phyloP scores from a whole-genome alignment of 164 flowering plant species.

The Platanus orientalis region DNA sequence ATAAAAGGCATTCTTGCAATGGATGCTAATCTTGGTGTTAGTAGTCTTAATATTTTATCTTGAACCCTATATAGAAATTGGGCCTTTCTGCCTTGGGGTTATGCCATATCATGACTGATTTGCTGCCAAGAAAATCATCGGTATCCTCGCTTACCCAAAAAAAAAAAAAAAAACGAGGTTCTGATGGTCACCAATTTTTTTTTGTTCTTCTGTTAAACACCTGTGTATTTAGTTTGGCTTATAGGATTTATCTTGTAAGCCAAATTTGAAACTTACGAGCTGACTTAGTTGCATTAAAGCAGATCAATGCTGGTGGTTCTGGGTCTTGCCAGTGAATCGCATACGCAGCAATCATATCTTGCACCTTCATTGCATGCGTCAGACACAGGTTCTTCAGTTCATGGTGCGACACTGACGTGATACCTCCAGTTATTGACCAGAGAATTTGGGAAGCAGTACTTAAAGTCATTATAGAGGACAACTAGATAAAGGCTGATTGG shows the following conservation, averaged over 20 bases:
- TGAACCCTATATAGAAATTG: no score
- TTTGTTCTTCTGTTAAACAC: no score
- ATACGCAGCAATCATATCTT: conserved; percentile 32
- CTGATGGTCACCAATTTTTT: no score
- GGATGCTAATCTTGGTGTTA: no score
- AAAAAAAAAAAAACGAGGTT: neutral
- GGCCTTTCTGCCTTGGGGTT: no score
- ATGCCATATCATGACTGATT: no score
- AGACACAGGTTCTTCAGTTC: conserved; percentile 59
- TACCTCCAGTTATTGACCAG: neutral
- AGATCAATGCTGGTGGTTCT: conserved; percentile 62
- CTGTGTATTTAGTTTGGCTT: no score
- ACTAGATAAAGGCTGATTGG: neutral
- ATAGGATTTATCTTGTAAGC: no score
- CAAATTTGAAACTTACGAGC: neutral
- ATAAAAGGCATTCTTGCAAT: no score
- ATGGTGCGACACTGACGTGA: conserved; percentile 57
- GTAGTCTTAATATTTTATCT: no score
- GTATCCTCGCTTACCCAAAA: neutral
- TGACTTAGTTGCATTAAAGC: conserved; percentile 18
- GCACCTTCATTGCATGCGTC: conserved; percentile 42
- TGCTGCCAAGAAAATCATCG: no score
- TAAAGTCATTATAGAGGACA: neutral
- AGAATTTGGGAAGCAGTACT: neutral
- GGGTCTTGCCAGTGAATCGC: conserved; percentile 66